Evolutionary conservation across 78 protist genomes (phyloP), one percentile per base, ranked within the genome.

Genomic region (Blattamonas nauphoetae): DNA sequence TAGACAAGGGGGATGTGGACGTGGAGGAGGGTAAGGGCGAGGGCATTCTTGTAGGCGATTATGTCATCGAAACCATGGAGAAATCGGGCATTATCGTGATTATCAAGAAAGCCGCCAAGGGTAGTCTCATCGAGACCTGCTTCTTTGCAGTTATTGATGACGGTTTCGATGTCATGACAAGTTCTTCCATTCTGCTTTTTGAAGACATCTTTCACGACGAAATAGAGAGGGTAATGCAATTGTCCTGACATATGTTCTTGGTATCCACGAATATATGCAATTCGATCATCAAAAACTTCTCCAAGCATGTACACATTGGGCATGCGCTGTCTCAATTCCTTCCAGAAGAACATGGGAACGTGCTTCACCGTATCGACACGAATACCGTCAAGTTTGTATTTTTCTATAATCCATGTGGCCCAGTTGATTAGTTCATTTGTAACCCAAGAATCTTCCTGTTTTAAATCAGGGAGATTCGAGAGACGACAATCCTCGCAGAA

Each of bases 81-180:
- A 42, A 85, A 90, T 29, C 92, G 84, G 33, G 88, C 83, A 2
- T 90, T 44, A 34, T 90, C 92, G 78, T 90, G 92, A 34, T 90
- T 90, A 21, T 77, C 84, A 6, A 85, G 34, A 21, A 90, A 86
- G n/a, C 78, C 42, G 4, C 86, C 92, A 6, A 90, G 46, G 32
- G 2, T 6, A 2, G 33, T 4, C 33, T 5, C 83, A 21, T 21
- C 83, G 32, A 6, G 29, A 6, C 4, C 41, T 33, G 83, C 71
- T 11, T 55, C 21, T 55, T 11, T 21, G 21, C 6, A 21, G 5
- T 79, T 5, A 38, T 79, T 5, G 6, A 33, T 4, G 83, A 5
- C 45, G 45, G 4, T 4, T 6, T 6, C 32, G 4, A 21, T 6
- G 6, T 6, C 42, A 79, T 6, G 41, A 11, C 43, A 21, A 32